A percentile compares a stretch with the other conserved stretches of the same genome.
Evolutionary conservation across 2,329 filamentous ascomycete species (phyloP).

Genomic region (Phaeomoniella chlamydospora): DNA sequence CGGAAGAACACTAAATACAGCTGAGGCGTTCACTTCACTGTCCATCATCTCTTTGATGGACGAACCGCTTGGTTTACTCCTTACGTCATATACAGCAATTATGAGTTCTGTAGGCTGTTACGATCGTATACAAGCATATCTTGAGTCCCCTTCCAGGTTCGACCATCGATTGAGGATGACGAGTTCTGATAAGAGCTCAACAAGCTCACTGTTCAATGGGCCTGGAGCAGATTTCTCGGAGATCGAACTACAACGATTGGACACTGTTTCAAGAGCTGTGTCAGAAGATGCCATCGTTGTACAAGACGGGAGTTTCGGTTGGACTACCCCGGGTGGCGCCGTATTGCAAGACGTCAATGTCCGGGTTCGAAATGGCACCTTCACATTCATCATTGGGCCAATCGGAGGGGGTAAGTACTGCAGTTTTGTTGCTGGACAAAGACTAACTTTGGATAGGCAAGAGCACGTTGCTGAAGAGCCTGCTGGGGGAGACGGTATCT

Average conservation of each 20-base stretch:
- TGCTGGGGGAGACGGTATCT: constrained; percentile 9
- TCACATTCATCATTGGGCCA: constrained; percentile 14
- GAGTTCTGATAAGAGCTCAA: neutral
- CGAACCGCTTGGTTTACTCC: constrained; percentile 17
- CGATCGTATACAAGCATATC: constrained; percentile 9
- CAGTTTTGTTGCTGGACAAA: too few relatives aligned
- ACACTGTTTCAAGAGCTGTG: neutral
- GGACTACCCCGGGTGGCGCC: constrained; percentile 26
- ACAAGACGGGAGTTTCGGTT: constrained; percentile 31
- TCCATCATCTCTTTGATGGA: constrained; percentile 31
- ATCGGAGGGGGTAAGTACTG: constrained; percentile 9
- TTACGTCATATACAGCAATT: neutral
- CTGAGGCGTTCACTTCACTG: constrained; percentile 30
- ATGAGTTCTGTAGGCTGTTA: constrained; percentile 8
- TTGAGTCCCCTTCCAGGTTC: neutral
- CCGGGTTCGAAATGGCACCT: constrained; percentile 4
- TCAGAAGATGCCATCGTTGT: constrained; percentile 20
- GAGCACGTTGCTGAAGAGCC: constrained; percentile 9
- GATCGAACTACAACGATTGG: constrained; percentile 1
- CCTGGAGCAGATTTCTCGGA: neutral
- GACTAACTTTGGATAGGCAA: too few relatives aligned
- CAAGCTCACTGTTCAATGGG: neutral
- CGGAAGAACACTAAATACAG: constrained; percentile 20
- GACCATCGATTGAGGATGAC: constrained; percentile 1
- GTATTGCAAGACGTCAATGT: constrained; percentile 12